Evolutionary conservation across 176 grass and related monocot species (phyloP).

Genomic region (Areca catechu): DNA sequence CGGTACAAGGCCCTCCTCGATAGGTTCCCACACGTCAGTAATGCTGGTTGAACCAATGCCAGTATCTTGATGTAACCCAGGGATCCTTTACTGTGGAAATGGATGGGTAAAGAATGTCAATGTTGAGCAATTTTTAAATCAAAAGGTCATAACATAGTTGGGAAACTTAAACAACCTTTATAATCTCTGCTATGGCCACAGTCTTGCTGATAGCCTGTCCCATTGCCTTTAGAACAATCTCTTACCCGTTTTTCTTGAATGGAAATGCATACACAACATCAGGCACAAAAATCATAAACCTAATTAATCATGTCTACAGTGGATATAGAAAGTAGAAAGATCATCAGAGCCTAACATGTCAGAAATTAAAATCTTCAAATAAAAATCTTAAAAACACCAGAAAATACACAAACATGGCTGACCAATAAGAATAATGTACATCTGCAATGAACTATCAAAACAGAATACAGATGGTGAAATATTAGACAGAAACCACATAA

Average conservation of each 20-base stretch:
- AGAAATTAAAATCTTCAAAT: too few relatives aligned
- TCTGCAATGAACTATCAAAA: too few relatives aligned
- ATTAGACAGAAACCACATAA: too few relatives aligned
- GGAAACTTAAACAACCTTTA: constrained; percentile 46
- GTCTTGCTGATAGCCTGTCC: constrained; percentile 93
- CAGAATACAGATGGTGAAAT: too few relatives aligned
- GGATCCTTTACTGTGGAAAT: constrained; percentile 55
- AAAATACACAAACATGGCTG: too few relatives aligned
- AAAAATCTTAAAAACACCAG: too few relatives aligned
- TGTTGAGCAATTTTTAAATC: too few relatives aligned
- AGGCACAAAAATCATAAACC: neutral
- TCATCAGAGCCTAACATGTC: too few relatives aligned
- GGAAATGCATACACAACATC: constrained; percentile 6
- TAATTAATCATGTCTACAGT: too few relatives aligned
- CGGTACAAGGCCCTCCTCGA: constrained; percentile 97
- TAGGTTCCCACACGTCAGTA: constrained; percentile 95
- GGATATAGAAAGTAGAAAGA: too few relatives aligned
- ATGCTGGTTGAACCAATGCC: constrained; percentile 85
- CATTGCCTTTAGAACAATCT: constrained; percentile 96
- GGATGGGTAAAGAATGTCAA: constrained; percentile 10
- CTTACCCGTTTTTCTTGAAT: constrained; percentile 62
- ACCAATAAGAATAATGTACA: too few relatives aligned
- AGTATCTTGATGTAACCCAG: constrained; percentile 75
- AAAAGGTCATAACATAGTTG: too few relatives aligned
- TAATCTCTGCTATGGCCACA: constrained; percentile 85